phyloP scores from a whole-genome alignment of 2,329 filamentous ascomycete genomes.

The Aspergillus caelatus region DNA sequence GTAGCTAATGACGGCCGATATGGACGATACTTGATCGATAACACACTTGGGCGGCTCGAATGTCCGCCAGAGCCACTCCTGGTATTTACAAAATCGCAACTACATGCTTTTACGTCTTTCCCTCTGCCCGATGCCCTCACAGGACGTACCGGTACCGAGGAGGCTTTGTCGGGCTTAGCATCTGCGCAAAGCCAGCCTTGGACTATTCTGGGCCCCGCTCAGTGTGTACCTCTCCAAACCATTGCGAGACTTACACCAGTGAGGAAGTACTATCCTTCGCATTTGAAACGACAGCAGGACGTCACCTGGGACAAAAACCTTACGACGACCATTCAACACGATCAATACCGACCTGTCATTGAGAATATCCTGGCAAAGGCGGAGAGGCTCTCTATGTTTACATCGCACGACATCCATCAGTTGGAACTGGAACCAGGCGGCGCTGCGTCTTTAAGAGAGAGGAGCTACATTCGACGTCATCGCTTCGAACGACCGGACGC shows the following conservation, averaged over 20 bases:
- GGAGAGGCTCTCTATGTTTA: not conserved
- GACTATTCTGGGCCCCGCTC: constrained; percentile 32
- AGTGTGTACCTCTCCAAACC: constrained; percentile 14
- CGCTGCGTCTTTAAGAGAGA: not conserved
- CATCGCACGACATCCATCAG: not conserved
- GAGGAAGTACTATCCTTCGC: constrained; percentile 47
- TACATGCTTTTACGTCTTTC: constrained; percentile 65
- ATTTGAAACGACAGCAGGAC: constrained; percentile 47
- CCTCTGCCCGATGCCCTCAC: constrained; percentile 61
- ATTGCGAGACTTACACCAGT: constrained; percentile 41
- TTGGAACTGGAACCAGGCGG: not conserved
- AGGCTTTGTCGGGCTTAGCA: constrained; percentile 54
- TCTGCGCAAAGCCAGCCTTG: constrained; percentile 57
- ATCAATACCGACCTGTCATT: constrained; percentile 25
- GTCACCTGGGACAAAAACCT: constrained; percentile 47
- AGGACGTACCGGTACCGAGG: constrained; percentile 61
- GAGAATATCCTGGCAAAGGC: not conserved
- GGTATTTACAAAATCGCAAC: constrained; percentile 58
- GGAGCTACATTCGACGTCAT: not conserved
- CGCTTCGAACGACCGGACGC: not conserved
- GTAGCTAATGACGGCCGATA: constrained; percentile 45
- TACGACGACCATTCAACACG: constrained; percentile 45
- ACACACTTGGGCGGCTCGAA: constrained; percentile 57
- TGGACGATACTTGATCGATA: constrained; percentile 56
- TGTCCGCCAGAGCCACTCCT: constrained; percentile 60